Base-by-base conservation (phyloP, 495 filamentous ascomycete genomes). In the Trypethelium eluteriae region DNA sequence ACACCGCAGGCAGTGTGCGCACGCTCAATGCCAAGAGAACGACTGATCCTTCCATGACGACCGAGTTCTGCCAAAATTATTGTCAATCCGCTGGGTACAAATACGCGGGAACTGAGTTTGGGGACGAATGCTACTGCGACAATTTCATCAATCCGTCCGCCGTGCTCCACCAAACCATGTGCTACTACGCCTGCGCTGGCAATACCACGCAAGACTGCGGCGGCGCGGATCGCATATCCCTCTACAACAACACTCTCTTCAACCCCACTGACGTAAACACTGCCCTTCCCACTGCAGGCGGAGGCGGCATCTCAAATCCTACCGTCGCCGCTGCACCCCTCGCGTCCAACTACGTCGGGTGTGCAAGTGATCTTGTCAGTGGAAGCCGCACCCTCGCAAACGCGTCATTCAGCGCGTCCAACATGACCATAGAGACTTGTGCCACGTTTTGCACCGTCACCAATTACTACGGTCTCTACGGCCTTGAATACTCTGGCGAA, bases 101-200 rank as follows among this genome's bases (percentile, higher is more conserved):
- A 7, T 67, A 67, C 38, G 39, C 61, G 25, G 70, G 70, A 35
- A 63, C 69, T 3, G 70, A 70, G 41, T 72, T 66, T 39, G 69
- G 69, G 9, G 64, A 69, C 39, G 69, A 73, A 63, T 73, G 71
- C 53, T 71, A 71, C 64, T 71, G 69, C 68, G 69, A 69, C 41
- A 72, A 71, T 47, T 18, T 57, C 36, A 63, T 72, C 64, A 70
- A 70, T 59, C 71, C 68, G 6, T 67, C 71, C 12, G 63, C 66
- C 32, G 35, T 65, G 36, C 18, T 25, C 39, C 34, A 36, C 53
- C 53, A 59, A 36, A 59, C 53, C 18, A 59, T 59, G 14, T 62
- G 47, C 39, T 44, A 66, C 35, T 70, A 66, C 49, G 67, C 65
- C 5, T 72, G 70, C 44, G 47, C 63, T 35, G 63, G 63, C 41